Evolutionary conservation across 2,329 filamentous ascomycete species (phyloP), one percentile per base, ranked within the genome.

Genomic region (Fonsecaea nubica): DNA sequence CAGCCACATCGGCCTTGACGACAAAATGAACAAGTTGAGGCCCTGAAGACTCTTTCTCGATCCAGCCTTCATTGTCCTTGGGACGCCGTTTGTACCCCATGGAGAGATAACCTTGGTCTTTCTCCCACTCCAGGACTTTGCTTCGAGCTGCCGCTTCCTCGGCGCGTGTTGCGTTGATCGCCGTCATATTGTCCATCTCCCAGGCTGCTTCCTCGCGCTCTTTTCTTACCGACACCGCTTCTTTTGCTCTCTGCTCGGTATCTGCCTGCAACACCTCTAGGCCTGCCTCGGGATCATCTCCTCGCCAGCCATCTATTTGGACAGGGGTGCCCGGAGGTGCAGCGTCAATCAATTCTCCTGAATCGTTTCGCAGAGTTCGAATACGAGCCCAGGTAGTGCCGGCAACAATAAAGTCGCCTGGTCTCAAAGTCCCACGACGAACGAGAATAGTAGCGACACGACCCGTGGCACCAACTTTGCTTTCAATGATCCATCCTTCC

Each of bases 401-500:
- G 1, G 95, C 95, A 9, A 96, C 92, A 60, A 99, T 87, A 63
- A 91, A 84, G 76, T 96, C 90, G 18, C 95, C 95, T 0, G 85
- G 84, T 6, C 88, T 87, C 48, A 99, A 83, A 0, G 93, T 98
- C 57, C 95, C 95, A 65, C 92, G 89, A 72, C 92, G 91, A 61
- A 99, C 89, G 5, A 99, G 88, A 0, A 97, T 86, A 0, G 95
- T 97, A 4, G 95, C 95, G 9, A 92, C 90, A 72, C 92, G 92
- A 45, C 95, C 95, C 45, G 89, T 86, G 18, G 87, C 86, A 80
- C 96, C 97, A 15, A 96, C 91, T 62, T 91, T 92, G 48, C 92
- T 92, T 81, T 99, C 95, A 5, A 99, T 86, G 18, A 99, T 86
- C 92, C 93, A 97, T 15, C 95, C 95, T 80, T 99, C 95, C 7